Conservation (phyloP, 257 asterid species). For the Petunia secreta region DNA sequence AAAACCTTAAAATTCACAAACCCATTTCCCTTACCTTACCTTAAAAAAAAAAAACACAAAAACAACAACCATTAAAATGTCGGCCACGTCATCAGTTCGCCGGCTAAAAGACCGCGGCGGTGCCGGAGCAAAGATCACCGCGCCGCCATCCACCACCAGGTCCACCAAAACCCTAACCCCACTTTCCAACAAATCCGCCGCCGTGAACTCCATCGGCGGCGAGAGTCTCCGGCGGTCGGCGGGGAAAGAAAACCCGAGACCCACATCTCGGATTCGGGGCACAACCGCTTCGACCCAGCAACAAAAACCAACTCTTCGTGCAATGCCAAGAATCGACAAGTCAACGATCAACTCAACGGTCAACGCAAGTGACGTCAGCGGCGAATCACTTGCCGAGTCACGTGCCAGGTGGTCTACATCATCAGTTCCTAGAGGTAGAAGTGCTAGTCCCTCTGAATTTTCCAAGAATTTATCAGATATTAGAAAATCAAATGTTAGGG, state of each 20-base stretch:
- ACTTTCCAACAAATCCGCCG: slow-evolving; percentile 44
- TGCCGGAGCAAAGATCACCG: slow-evolving; percentile 42
- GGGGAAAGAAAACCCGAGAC: slow-evolving; percentile 75
- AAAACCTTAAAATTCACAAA: neutral
- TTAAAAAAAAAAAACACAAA: slow-evolving; percentile 4
- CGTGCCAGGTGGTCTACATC: slow-evolving; percentile 62
- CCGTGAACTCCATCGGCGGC: slow-evolving; percentile 17
- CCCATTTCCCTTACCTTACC: too few relatives aligned
- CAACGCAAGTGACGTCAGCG: slow-evolving; percentile 23
- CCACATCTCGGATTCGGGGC: slow-evolving; percentile 57
- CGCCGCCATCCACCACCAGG: slow-evolving; percentile 29
- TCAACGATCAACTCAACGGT: slow-evolving; percentile 33
- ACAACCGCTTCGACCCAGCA: slow-evolving; percentile 34
- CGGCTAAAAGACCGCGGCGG: slow-evolving; percentile 66
- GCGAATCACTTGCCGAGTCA: slow-evolving; percentile 38
- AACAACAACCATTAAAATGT: slow-evolving; percentile 25
- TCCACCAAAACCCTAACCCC: slow-evolving; percentile 46
- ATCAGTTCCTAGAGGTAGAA: slow-evolving; percentile 83
- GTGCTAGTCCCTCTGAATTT: slow-evolving; percentile 71
- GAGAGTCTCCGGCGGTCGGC: slow-evolving; percentile 38
- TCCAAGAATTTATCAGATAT: slow-evolving; percentile 48
- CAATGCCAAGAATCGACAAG: slow-evolving; percentile 63
- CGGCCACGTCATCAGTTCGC: slow-evolving; percentile 62
- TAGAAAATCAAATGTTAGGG: slow-evolving; percentile 44
- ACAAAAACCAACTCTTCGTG: slow-evolving; percentile 59